Conservation (phyloP, 495 filamentous ascomycete species). For the Hyaloscypha bicolor region DNA sequence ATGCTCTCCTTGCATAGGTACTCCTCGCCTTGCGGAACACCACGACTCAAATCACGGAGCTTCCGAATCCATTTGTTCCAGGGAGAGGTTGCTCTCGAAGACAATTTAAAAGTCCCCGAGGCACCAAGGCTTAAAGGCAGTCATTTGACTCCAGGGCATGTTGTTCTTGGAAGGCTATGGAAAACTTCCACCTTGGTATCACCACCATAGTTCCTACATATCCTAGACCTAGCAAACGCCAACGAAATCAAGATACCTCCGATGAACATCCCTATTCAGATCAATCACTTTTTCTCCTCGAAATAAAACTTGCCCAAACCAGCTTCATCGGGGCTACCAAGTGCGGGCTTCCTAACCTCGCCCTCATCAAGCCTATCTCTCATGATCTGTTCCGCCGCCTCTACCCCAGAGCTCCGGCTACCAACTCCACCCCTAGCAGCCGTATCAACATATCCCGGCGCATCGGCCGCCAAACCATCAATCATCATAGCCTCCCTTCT, state of each 20-base stretch:
- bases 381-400: conserved; percentile 54
- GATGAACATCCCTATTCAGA: not conserved
- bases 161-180: not conserved
- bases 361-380: conserved; percentile 50
- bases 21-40: no score
- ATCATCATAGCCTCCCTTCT: conserved; percentile 31
- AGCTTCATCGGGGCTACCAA: conserved; percentile 44
- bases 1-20: no score
- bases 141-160: not conserved
- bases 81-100: no score
- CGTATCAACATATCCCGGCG: conserved; percentile 26
- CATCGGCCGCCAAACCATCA: conserved; percentile 28
- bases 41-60: no score
- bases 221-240: conserved; percentile 8
- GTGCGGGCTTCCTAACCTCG: conserved; percentile 37
- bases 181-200: conserved; percentile 10
- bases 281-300: conserved; percentile 45
- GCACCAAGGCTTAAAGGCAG: no score
- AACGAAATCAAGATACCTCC: conserved; percentile 1
- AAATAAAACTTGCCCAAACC: conserved; percentile 57
- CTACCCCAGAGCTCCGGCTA: conserved; percentile 8
- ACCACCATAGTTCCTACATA: conserved; percentile 1
- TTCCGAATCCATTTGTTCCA: no score
- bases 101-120: no score
- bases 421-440: conserved; percentile 21